Base-by-base conservation (phyloP, 2,329 filamentous ascomycete species). In the Coniochaeta hoffmannii region DNA sequence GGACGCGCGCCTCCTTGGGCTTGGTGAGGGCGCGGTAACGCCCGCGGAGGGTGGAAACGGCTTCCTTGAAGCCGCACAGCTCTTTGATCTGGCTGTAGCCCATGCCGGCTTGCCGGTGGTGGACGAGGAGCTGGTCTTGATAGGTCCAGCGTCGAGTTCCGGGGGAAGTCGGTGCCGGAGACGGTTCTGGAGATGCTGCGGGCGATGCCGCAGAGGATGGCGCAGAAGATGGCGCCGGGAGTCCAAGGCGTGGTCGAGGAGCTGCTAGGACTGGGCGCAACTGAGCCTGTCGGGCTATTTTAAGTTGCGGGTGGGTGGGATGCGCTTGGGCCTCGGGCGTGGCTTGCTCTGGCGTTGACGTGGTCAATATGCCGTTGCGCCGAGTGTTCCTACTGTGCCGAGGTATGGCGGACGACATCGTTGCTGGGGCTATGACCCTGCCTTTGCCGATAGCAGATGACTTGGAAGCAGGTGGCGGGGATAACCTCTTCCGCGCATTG, bases 31-130 rank as follows among this genome's bases (percentile, higher is more conserved):
- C 82, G 4, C 88, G 76, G 61, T 80, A 83, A 0, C 87, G 78
- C 0, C 88, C 88, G 14, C 88, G 78, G 35, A 92, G 74, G 0
- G 88, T 91, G 11, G 86, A 88, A 69, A 89, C 87, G 1, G 86
- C 83, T 62, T 88, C 85, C 0, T 66, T 69, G 59, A 86, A 86
- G 1, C 74, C 70, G 14, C 84, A 81, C 17, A 70, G 63, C 7
- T 65, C 62, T 35, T 78, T 78, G 62, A 90, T 89, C 57, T 87
- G 76, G 54, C 77, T 79, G 69, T 89, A 90, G 0, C 85, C 82
- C 71, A 81, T 71, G 3, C 85, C 85, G 1, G 72, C 66, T 8
- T 67, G 63, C 65, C 82, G 84, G 24, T 76, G 73, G n/a, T 73
- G 64, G 15, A 87, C 66, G 1, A 89, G 73, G 41, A 76, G 77